These are phyloP conservation scores for Botrytis hyacinthi DNA, from an alignment of 2,329 filamentous ascomycete species.

Conservation along the genomic window DNA sequence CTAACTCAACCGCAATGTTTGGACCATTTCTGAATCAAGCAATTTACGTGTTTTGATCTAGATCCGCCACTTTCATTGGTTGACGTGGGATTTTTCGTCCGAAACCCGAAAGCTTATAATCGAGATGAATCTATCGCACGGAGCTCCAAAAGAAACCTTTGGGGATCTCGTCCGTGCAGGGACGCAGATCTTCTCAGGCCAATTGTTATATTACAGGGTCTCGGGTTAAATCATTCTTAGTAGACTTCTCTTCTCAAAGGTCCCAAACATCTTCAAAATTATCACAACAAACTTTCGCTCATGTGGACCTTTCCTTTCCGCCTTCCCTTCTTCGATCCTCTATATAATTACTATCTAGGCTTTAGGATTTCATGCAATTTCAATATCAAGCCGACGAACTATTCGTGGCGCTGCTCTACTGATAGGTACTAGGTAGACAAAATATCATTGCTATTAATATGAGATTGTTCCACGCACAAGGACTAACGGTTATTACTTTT, in stretches of 20 bases:
- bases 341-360: not conserved
- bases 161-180: constrained; percentile 5
- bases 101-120: not conserved
- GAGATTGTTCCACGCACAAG: not conserved
- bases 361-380: not conserved
- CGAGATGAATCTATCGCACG: not conserved
- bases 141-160: not conserved
- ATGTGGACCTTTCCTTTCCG: not conserved
- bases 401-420: not conserved
- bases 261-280: not conserved
- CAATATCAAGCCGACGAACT: not conserved
- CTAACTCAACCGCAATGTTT: not conserved
- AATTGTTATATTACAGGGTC: not conserved
- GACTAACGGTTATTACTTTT: not conserved
- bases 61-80: not conserved
- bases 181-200: not conserved
- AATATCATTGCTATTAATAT: constrained; percentile 1
- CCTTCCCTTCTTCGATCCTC: not conserved
- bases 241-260: not conserved
- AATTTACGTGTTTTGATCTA: not conserved
- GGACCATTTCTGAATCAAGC: constrained; percentile 1
- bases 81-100: not conserved
- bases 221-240: not conserved
- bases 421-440: not conserved
- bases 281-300: not conserved